Conservation (phyloP, 441 rosid genomes). For the Theobroma grandiflorum region DNA sequence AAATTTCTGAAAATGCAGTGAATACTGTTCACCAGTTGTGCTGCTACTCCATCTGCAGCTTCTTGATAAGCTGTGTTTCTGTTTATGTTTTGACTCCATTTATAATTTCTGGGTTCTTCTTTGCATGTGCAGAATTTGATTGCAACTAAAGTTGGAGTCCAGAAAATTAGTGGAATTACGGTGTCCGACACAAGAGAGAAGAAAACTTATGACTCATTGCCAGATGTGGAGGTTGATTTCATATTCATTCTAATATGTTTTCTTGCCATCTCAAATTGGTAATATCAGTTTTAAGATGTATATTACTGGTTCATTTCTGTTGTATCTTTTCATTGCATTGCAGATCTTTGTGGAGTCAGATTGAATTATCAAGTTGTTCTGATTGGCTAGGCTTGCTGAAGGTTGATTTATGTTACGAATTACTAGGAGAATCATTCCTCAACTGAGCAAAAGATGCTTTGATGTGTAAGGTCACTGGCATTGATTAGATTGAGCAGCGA, state of each 20-base stretch:
- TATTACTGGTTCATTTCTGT: neutral
- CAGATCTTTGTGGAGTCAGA: slow-evolving; percentile 68
- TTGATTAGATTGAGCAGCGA: neutral
- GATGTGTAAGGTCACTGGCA: neutral
- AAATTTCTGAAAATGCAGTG: too few species aligned
- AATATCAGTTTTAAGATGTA: neutral
- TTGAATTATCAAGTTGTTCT: slow-evolving; percentile 33
- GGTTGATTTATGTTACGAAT: neutral
- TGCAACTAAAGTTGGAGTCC: slow-evolving; percentile 89
- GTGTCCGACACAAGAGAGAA: slow-evolving; percentile 76
- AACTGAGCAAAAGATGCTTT: slow-evolving; percentile 17
- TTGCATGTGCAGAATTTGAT: slow-evolving; percentile 72
- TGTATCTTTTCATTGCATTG: slow-evolving; percentile 29
- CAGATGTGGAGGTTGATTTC: slow-evolving; percentile 83
- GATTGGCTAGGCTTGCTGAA: slow-evolving; percentile 20
- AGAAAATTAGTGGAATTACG: slow-evolving; percentile 79
- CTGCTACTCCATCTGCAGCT: neutral
- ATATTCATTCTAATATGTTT: slow-evolving; percentile 9
- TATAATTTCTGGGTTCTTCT: slow-evolving; percentile 25
- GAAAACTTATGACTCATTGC: slow-evolving; percentile 71
- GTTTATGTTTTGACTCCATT: neutral
- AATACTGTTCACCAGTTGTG: neutral
- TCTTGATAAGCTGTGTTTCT: neutral
- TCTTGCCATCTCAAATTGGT: neutral
- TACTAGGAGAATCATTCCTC: neutral